Percentiles rank a stretch among this genome's conserved stretches.
These are phyloP conservation scores for Paraglomus occultum DNA, from an alignment of 192 early-diverging fungal species.

Conservation along the genomic window DNA sequence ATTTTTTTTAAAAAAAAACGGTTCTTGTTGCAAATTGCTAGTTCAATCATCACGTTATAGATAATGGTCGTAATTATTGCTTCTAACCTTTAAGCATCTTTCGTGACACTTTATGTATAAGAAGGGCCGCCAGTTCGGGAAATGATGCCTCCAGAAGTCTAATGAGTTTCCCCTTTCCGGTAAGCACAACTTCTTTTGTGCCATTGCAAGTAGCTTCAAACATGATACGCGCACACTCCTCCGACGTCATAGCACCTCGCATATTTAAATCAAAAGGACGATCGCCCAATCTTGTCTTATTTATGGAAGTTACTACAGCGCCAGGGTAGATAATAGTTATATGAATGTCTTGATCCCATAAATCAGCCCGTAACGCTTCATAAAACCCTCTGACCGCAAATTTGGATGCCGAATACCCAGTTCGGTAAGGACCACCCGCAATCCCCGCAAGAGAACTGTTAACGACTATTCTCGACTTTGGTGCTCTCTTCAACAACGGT, in stretches of 20 bases:
- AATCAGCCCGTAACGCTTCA: slow-evolving; percentile 12
- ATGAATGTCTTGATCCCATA: slow-evolving; percentile 4
- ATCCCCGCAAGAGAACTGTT: not conserved
- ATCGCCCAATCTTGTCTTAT: slow-evolving; percentile 4
- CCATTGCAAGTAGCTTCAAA: not conserved
- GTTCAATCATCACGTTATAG: too few relatives aligned
- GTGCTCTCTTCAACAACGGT: slow-evolving; percentile 8
- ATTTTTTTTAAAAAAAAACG: too few relatives aligned
- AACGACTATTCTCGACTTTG: not conserved
- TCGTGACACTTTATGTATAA: not conserved
- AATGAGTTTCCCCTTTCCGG: not conserved
- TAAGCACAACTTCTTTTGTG: slow-evolving; percentile 18
- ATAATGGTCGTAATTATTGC: too few relatives aligned
- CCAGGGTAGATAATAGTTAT: slow-evolving; percentile 17
- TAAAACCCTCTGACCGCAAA: slow-evolving; percentile 25
- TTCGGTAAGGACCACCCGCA: not conserved
- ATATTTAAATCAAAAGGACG: slow-evolving; percentile 2
- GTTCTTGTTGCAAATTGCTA: too few relatives aligned
- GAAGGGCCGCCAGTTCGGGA: not conserved
- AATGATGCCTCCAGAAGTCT: slow-evolving; percentile 1
- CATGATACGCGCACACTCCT: slow-evolving; percentile 8
- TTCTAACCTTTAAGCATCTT: not conserved
- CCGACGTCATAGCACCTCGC: not conserved
- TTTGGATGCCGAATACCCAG: slow-evolving; percentile 16
- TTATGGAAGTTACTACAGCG: slow-evolving; percentile 4